Evolutionary conservation across 768 basidiomycete species (phyloP), one percentile per base, ranked within the genome.

Genomic region (Boletellus ananiceps): DNA sequence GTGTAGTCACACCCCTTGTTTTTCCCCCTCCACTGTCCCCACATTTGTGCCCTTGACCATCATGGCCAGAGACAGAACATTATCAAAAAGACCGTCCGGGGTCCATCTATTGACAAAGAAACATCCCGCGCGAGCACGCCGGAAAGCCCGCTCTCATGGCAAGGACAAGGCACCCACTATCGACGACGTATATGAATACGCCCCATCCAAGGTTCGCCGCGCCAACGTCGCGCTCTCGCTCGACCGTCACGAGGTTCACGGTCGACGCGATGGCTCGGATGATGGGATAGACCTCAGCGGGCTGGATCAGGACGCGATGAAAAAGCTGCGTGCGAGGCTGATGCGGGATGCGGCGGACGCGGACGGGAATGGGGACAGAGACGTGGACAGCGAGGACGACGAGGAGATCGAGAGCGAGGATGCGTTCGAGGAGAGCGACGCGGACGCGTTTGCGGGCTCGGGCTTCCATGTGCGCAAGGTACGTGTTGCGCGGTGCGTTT

Each of bases 361-460:
- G 39, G 74, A 80, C 13, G 59, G 27, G 4, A 41, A 25, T 8
- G 25, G 21, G 6, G 41, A 31, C 12, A 23, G n/a, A 1, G 47
- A 60, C 53, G 75, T 89, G 55, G 82, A 74, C 31, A 81, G 78
- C 52, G 81, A 70, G 1, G 87, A 93, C 54, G 91, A 93, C 60
- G 89, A 93, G 60, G 89, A 93, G 52, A 79, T 93, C 39, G 87
- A 90, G 51, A 86, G 83, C 54, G 92, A 93, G 58, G 83, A 75
- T 53, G 91, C 88, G 2, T 88, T 90, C 51, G 87, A 89, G 52
- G 86, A 88, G 62, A 82, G 79, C 47, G 89, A 90, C 31, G 83
- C 83, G 49, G 89, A 93, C n/a, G 71, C 75, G 3, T 91, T 83
- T 67, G 82, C 81, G 9, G 84, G 81, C 3, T 85, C 85, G 54